phyloP scores from a whole-genome alignment of 2,329 filamentous ascomycete genomes.

The Ophiostoma piceae region DNA sequence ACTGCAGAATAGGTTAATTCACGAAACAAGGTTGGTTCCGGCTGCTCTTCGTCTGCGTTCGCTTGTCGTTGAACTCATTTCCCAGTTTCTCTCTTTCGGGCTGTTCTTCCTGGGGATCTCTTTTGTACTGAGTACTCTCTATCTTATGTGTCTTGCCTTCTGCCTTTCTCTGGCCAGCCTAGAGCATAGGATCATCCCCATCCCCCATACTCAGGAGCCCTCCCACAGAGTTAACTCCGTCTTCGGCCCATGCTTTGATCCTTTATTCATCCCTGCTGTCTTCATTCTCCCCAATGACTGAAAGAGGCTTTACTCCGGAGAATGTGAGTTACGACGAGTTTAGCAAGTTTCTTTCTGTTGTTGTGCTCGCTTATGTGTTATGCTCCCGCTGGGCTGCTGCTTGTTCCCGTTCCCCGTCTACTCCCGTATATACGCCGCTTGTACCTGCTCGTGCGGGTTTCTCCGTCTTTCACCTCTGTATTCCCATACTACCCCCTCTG shows the following conservation, averaged over 20 bases:
- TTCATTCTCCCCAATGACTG: neutral
- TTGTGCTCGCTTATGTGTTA: neutral
- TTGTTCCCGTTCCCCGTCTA: neutral
- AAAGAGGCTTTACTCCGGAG: conserved; percentile 5
- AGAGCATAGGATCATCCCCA: no score
- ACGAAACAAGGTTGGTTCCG: conserved; percentile 8
- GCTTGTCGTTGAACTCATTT: neutral
- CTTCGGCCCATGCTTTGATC: neutral
- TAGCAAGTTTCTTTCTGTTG: neutral
- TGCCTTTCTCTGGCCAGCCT: no score
- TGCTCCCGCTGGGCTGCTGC: no score
- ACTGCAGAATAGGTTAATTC: neutral
- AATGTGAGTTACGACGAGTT: neutral
- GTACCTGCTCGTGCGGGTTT: neutral
- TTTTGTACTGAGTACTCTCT: no score
- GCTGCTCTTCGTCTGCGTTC: conserved; percentile 3
- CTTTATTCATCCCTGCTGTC: neutral
- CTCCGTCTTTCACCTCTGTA: neutral
- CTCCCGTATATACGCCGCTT: neutral
- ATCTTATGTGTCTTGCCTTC: no score
- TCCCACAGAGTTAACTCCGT: neutral
- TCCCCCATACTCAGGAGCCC: no score
- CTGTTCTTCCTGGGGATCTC: no score
- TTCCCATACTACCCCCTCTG: no score
- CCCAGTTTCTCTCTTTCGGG: neutral